Evolutionary conservation across 2,329 filamentous ascomycete genomes (phyloP).

Genomic region (Zelopaecilomyces penicillatus): DNA sequence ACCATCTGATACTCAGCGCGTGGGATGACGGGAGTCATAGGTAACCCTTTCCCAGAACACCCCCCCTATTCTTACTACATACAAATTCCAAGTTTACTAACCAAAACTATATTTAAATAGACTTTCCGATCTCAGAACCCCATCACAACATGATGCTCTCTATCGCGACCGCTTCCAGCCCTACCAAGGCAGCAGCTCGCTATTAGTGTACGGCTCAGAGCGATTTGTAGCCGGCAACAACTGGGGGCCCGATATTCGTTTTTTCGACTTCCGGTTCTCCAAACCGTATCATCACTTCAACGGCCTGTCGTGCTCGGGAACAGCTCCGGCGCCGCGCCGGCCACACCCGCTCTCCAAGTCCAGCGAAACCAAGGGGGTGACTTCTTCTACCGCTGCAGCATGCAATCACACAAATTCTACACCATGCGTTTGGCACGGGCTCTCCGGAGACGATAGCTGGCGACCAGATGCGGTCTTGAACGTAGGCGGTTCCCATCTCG

Average conservation of each 20-base stretch:
- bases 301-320: constrained; percentile 35
- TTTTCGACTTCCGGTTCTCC: constrained; percentile 47
- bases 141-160: constrained; percentile 36
- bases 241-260: constrained; percentile 33
- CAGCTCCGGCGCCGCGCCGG: neutral
- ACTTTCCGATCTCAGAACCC: constrained; percentile 42
- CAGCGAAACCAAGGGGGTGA: neutral
- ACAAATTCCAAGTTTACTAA: neutral
- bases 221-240: constrained; percentile 43
- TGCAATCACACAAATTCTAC: constrained; percentile 28
- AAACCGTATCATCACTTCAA: constrained; percentile 40
- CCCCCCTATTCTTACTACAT: neutral
- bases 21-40: constrained; percentile 46
- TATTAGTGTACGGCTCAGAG: constrained; percentile 42
- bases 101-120: constrained; percentile 13
- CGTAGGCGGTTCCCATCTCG: constrained; percentile 26
- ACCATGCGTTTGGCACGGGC: constrained; percentile 40
- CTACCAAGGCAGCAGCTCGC: constrained; percentile 34
- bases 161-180: constrained; percentile 47
- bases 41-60: constrained; percentile 3
- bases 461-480: constrained; percentile 42
- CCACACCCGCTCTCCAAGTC: neutral
- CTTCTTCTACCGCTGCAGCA: constrained; percentile 26
- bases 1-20: constrained; percentile 38
- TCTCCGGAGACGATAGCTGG: constrained; percentile 34